Base-by-base conservation (phyloP, 768 basidiomycete species). In the Amanita rimosa region DNA sequence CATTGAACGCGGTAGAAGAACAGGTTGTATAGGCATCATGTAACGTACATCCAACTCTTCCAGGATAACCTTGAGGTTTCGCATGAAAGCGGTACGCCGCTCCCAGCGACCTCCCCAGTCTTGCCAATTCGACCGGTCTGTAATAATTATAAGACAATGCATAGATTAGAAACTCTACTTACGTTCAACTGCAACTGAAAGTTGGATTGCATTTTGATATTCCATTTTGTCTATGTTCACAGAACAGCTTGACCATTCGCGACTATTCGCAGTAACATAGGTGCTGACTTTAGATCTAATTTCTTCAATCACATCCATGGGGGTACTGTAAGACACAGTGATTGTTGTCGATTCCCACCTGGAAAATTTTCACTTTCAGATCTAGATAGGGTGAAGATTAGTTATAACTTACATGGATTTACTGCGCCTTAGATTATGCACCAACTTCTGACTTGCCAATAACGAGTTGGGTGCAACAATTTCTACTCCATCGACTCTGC, bases 41-140 rank as follows among this genome's bases (percentile, higher is more conserved):
- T 89, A 90, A 26, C 67, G 67, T 49, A 90, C 64, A 56, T 85
- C 83, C 43, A 90, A 75, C 27, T 86, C 85, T 61, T 88, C 85
- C 46, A 88, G 65, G 11, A 80, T 59, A 4, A 67, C 74, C 64
- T 85, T 87, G 41, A 90, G 69, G 55, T 82, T 62, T 34, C 81
- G 76, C 86, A 89, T 88, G 62, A 89, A 85, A 19, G 64, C 68
- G 9, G 77, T 88, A 53, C 86, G 79, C 40, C 85, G 79, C 6
- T 67, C 69, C 85, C 83, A 87, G 50, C 85, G 71, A 16, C 77
- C 87, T 42, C 83, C 85, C 86, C 86, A 90, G 58, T 89, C 85
- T 59, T 89, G 87, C 87, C 86, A 90, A 58, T 86, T 87, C 33
- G 80, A 73, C 46, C 83, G 79, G 63, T 88, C 83, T 84, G 49